A percentile compares a stretch with the other conserved stretches of the same genome.
phyloP scores from a whole-genome alignment of 257 asterid genomes.

The Jacaranda mimosifolia region DNA sequence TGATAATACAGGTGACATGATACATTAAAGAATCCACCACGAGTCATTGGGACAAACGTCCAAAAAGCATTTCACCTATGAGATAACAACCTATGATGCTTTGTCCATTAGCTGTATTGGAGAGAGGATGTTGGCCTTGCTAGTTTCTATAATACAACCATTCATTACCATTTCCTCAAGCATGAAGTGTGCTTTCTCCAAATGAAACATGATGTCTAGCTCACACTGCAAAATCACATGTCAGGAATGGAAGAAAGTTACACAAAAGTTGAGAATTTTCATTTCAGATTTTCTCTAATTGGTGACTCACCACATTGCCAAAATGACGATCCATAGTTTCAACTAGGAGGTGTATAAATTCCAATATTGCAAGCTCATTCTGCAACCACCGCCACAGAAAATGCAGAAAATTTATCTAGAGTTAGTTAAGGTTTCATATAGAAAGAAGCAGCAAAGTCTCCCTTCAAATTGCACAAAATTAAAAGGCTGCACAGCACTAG shows the following conservation, averaged over 20 bases:
- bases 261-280: background rate
- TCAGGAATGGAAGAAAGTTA: background rate
- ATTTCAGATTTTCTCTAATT: background rate
- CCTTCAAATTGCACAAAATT: too few species aligned
- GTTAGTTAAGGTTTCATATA: background rate
- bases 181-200: conserved; percentile 98
- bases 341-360: conserved; percentile 91
- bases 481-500: background rate
- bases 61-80: background rate
- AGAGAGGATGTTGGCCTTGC: conserved; percentile 83
- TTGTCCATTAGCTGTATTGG: conserved; percentile 89
- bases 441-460: background rate
- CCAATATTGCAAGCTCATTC: conserved; percentile 97
- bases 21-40: too few species aligned
- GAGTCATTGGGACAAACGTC: too few species aligned
- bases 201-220: conserved; percentile 94
- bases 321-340: conserved; percentile 99
- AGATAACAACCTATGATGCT: conserved; percentile 54
- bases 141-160: conserved; percentile 91
- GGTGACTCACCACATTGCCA: conserved; percentile 89
- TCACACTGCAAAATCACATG: conserved; percentile 68
- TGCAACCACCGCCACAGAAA: conserved; percentile 43
- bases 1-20: too few species aligned
- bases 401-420: conserved; percentile 1
- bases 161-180: conserved; percentile 99